These are phyloP conservation scores for Cutaneotrichosporon sp. DNA, from an alignment of 1,284 basidiomycete genomes.

Conservation along the genomic window DNA sequence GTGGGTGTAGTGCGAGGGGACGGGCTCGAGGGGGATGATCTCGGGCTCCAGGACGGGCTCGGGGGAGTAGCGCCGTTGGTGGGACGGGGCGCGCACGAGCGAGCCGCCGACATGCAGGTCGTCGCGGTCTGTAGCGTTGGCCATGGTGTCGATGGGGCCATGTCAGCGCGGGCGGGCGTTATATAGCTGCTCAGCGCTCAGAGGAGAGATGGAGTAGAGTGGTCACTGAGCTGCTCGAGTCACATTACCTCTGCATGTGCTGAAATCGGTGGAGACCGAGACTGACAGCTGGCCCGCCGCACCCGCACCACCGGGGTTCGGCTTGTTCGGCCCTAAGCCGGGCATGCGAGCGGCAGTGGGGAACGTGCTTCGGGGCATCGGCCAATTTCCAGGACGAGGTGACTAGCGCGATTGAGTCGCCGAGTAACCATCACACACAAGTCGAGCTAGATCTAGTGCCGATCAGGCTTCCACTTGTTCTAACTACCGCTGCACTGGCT, in stretches of 20 bases:
- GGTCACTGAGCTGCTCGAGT: too few relatives aligned
- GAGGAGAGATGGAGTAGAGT: too few relatives aligned
- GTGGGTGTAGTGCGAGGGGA: not conserved
- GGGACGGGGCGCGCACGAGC: conserved; percentile 16
- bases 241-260: too few relatives aligned
- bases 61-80: not conserved
- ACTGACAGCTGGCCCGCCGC: too few relatives aligned
- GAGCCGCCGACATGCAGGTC: not conserved
- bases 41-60: not conserved
- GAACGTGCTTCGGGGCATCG: not conserved
- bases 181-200: too few relatives aligned
- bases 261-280: too few relatives aligned
- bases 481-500: too few relatives aligned
- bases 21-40: not conserved
- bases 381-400: not conserved
- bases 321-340: too few relatives aligned
- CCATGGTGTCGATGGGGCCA: not conserved
- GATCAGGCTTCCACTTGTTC: too few relatives aligned
- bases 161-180: too few relatives aligned
- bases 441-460: too few relatives aligned
- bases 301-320: too few relatives aligned
- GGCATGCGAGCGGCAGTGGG: not conserved
- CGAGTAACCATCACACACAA: not conserved
- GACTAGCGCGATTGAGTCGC: not conserved
- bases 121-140: conserved; percentile 19